A percentile compares a stretch with the other conserved stretches of the same genome.
phyloP scores from a whole-genome alignment of 306 rosid species.

The Vigna unguiculata region DNA sequence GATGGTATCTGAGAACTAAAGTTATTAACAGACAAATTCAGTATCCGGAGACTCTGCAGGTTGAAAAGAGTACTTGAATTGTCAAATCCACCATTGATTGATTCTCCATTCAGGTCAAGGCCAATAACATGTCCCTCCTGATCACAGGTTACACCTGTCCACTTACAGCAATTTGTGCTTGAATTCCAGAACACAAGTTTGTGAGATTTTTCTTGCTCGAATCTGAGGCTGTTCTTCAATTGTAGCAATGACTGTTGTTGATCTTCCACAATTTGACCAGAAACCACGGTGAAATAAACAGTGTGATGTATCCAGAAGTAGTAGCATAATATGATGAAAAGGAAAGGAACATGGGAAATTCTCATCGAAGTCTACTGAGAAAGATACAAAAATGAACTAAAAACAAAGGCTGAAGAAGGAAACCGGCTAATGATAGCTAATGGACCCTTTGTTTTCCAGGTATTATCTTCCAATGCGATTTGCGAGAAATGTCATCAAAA shows the following conservation, averaged over 20 bases:
- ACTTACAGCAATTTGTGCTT: conserved; percentile 34
- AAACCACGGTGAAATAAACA: background rate
- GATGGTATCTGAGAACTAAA: conserved; percentile 44
- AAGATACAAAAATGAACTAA: background rate
- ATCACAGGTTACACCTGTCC: conserved; percentile 44
- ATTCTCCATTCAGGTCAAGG: conserved; percentile 45
- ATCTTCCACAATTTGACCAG: background rate
- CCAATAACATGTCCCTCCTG: conserved; percentile 45
- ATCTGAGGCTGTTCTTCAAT: conserved; percentile 32
- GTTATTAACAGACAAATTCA: conserved; percentile 41
- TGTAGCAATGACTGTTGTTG: conserved; percentile 28
- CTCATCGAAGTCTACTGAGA: conserved; percentile 30
- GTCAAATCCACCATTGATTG: conserved; percentile 38
- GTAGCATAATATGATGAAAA: conserved; percentile 38
- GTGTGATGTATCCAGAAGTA: background rate
- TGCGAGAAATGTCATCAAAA: background rate
- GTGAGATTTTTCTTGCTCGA: background rate
- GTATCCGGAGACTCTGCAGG: conserved; percentile 43
- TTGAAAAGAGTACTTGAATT: conserved; percentile 50
- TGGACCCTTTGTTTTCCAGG: background rate
- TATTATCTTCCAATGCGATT: background rate
- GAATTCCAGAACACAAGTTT: conserved; percentile 48
- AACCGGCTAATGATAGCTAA: conserved; percentile 6
- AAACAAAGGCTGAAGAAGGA: background rate
- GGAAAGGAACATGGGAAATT: conserved; percentile 13